Evolutionary conservation across 2,329 filamentous ascomycete species (phyloP).

Genomic region (Myriosclerotinia duriaeana): DNA sequence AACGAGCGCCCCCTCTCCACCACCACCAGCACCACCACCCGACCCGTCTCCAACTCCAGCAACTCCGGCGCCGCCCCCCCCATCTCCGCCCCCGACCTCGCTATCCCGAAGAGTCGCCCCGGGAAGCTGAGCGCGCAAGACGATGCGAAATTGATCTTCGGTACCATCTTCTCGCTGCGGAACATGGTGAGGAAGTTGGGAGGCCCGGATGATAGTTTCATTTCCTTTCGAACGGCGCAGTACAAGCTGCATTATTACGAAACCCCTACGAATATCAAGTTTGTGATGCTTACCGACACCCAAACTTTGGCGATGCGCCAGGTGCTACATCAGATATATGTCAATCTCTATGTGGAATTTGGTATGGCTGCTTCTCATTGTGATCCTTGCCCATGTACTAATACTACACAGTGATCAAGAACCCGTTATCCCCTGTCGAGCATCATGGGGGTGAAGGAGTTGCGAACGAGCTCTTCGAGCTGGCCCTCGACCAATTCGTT

Average conservation of each 20-base stretch:
- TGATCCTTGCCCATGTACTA: constrained; percentile 3
- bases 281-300: constrained; percentile 94
- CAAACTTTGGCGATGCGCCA: constrained; percentile 87
- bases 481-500: constrained; percentile 75
- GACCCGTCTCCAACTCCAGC: constrained; percentile 50
- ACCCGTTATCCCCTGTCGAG: constrained; percentile 66
- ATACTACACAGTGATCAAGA: constrained; percentile 62
- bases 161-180: constrained; percentile 90
- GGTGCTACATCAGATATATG: constrained; percentile 96
- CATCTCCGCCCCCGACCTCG: constrained; percentile 36
- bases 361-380: constrained; percentile 51
- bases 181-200: constrained; percentile 97
- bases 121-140: constrained; percentile 56
- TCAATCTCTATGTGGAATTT: constrained; percentile 96
- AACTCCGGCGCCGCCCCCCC: constrained; percentile 45
- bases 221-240: constrained; percentile 87
- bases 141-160: constrained; percentile 96
- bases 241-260: constrained; percentile 99
- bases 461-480: constrained; percentile 68
- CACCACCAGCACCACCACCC: constrained; percentile 44
- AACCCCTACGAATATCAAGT: constrained; percentile 91
- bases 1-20: constrained; percentile 34
- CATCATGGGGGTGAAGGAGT: constrained; percentile 69
- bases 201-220: constrained; percentile 89
- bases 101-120: constrained; percentile 38